A percentile compares a stretch with the other conserved stretches of the same genome.
These are phyloP conservation scores for Thraustochytrium striatum DNA, from an alignment of 352 stramenopile species.

Conservation along the genomic window DNA sequence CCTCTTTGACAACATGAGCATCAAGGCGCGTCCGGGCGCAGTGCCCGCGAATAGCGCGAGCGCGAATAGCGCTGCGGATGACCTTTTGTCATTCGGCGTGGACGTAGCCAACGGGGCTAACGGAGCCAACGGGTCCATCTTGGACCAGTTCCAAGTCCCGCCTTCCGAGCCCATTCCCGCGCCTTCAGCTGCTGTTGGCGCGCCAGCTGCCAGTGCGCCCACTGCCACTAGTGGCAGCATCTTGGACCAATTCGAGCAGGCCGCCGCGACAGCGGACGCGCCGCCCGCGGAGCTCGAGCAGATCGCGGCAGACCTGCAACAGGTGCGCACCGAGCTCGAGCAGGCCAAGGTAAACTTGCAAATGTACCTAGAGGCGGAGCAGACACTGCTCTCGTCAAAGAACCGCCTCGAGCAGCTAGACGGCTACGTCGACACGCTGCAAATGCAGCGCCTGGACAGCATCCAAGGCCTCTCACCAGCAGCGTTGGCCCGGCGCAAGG, in stretches of 20 bases:
- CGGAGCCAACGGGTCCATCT: background rate
- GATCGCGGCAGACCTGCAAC: background rate
- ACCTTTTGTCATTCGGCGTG: background rate
- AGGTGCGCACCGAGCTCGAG: background rate
- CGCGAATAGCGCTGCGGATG: background rate
- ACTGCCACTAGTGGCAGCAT: no score
- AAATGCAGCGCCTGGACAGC: slow-evolving; percentile 26
- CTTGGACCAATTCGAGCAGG: background rate
- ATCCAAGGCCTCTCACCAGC: background rate
- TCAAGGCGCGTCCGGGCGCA: background rate
- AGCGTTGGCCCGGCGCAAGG: background rate
- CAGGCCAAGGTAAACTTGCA: background rate
- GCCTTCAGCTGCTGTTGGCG: no score
- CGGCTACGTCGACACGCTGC: slow-evolving; percentile 28
- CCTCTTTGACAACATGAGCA: slow-evolving; percentile 46
- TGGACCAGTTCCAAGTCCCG: background rate
- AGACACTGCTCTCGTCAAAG: slow-evolving; percentile 20
- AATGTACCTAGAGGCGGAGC: background rate
- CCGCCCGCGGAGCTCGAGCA: background rate
- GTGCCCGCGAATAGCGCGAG: background rate
- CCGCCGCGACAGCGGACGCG: background rate
- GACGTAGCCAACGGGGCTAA: background rate
- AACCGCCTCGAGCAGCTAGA: slow-evolving; percentile 31
- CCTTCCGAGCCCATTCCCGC: no score
- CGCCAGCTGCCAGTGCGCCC: no score